Evolutionary conservation across 345 rosid genomes (phyloP), one percentile per base, ranked within the genome.

Genomic region (Erodium maritimum): DNA sequence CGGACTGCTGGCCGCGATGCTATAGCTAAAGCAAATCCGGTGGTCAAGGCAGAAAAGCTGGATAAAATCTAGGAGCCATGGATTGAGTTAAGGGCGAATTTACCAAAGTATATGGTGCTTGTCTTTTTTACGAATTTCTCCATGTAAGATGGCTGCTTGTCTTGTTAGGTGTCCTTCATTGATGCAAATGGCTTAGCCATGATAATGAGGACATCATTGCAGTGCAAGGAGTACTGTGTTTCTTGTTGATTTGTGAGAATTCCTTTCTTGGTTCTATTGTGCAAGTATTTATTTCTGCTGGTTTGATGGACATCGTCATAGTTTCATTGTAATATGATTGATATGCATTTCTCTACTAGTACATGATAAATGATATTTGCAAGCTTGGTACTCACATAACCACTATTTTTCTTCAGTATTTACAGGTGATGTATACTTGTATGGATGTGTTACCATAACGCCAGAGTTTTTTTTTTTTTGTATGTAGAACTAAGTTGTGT

Each of bases 21-120:
- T 8, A 81, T 88, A 48, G 80, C 86, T 16, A 85, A 63, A 69
- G 84, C 86, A 55, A 82, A 85, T 69, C 86, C 90, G n/a, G 63
- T 76, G 3, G 78, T 67, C 46, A 79, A 69, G 71, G 73, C 86
- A 0, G 93, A 81, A 46, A 85, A 88, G 79, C 82, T 88, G 1
- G 78, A 83, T 65, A 82, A 82, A 61, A 80, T 82, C 56, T 81
- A 69, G 68, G 29, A 60, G 55, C 45, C 18, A 11, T 24, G 56
- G 65, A 21, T 58, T 21, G 55, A 56, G 42, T 58, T 55, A 59
- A 53, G 59, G 67, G 60, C 58, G 22, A 52, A 65, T 56, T 52
- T 66, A 33, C 58, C 23, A 51, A 64, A 61, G 23, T 50, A 61
- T 57, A 34, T 13, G 61, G 52, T 34, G 60, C 52, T 56, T 60